A percentile compares a stretch with the other conserved stretches of the same genome.
phyloP scores from a whole-genome alignment of 2,329 filamentous ascomycete species.

The Aphanocladium album region DNA sequence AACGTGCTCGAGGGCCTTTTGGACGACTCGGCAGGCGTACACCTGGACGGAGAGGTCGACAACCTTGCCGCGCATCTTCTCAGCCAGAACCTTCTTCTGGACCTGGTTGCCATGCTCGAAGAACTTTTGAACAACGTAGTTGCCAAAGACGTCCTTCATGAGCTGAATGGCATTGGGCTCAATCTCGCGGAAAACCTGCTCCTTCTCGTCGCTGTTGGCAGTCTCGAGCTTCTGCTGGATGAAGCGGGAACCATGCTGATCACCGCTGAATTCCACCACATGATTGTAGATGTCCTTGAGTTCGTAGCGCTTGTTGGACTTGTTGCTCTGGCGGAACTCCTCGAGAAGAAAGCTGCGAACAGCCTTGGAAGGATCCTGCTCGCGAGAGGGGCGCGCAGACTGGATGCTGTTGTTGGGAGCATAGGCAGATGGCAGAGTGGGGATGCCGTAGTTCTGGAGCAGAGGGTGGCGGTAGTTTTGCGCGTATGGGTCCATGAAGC shows the following conservation, averaged over 20 bases:
- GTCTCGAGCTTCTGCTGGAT: constrained; percentile 89
- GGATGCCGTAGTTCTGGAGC: constrained; percentile 29
- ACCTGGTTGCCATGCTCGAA: constrained; percentile 93
- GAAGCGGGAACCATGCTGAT: constrained; percentile 92
- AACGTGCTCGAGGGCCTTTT: constrained; percentile 91
- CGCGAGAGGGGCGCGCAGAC: constrained; percentile 37
- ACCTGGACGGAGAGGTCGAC: constrained; percentile 75
- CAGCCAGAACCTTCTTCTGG: constrained; percentile 83
- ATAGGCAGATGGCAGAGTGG: constrained; percentile 29
- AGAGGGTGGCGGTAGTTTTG: constrained; percentile 31
- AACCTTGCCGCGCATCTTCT: constrained; percentile 83
- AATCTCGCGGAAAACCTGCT: constrained; percentile 83
- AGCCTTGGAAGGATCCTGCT: constrained; percentile 54
- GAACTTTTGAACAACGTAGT: constrained; percentile 97
- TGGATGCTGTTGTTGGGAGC: constrained; percentile 23
- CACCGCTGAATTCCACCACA: constrained; percentile 90
- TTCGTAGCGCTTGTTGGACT: constrained; percentile 69
- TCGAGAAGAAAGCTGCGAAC: constrained; percentile 69
- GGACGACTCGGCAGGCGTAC: constrained; percentile 93
- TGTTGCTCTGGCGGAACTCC: constrained; percentile 72
- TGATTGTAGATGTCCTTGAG: constrained; percentile 84
- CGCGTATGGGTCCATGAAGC: constrained; percentile 34
- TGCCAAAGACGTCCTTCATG: constrained; percentile 96
- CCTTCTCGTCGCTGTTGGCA: constrained; percentile 94
- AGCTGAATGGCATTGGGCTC: constrained; percentile 77